These are phyloP conservation scores for Acacia concinna DNA, from an alignment of 331 rosid species.

Conservation along the genomic window DNA sequence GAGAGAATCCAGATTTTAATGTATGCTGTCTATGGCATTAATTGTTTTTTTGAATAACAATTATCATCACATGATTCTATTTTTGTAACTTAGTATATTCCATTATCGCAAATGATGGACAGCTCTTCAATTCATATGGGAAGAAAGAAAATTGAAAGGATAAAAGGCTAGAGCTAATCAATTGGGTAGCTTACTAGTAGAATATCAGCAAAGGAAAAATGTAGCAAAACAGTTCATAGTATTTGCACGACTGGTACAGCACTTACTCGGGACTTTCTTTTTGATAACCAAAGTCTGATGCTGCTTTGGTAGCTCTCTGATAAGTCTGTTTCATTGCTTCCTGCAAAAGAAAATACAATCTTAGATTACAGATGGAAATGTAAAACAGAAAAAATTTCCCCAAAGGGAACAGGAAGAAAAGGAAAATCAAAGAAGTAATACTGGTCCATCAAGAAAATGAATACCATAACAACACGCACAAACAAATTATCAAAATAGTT, in stretches of 20 bases:
- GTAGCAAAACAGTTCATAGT: neutral
- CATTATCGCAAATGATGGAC: neutral
- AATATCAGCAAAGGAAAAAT: neutral
- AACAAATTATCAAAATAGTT: neutral
- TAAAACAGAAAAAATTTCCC: neutral
- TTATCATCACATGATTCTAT: constrained; percentile 2
- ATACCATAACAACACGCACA: neutral
- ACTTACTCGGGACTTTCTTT: constrained; percentile 93
- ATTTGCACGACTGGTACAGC: constrained; percentile 1
- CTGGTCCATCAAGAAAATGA: neutral
- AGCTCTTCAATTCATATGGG: neutral
- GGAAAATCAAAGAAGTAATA: neutral
- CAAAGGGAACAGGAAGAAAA: neutral
- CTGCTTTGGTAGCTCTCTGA: constrained; percentile 83
- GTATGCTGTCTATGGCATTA: neutral
- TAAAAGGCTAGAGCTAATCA: neutral
- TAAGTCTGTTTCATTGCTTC: constrained; percentile 91
- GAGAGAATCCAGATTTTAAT: neutral
- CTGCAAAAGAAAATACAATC: constrained; percentile 39
- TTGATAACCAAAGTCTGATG: constrained; percentile 83
- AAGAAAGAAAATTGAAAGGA: neutral
- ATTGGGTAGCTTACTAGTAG: neutral
- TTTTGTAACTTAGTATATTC: neutral
- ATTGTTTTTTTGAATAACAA: neutral
- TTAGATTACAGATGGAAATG: neutral